Evolutionary conservation across 2,329 filamentous ascomycete species (phyloP).

Genomic region (Pseudocercospora cruenta): DNA sequence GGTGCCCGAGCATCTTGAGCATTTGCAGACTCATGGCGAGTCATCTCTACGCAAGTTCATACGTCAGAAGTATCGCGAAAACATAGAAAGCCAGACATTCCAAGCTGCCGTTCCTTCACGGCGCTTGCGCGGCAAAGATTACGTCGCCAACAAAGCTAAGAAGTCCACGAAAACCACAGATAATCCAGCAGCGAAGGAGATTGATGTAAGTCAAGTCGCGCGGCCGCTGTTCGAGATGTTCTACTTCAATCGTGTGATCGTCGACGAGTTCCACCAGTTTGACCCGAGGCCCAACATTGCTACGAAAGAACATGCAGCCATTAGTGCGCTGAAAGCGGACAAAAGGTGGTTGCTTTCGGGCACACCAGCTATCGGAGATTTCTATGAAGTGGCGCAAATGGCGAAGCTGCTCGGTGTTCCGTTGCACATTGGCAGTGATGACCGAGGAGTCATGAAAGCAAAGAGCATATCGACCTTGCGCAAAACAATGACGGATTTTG

Average conservation of each 20-base stretch:
- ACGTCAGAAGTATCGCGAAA: slow-evolving; percentile 23
- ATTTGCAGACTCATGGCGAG: slow-evolving; percentile 40
- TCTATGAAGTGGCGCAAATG: slow-evolving; percentile 63
- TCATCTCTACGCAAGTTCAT: slow-evolving; percentile 37
- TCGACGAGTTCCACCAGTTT: slow-evolving; percentile 68
- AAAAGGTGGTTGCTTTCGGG: slow-evolving; percentile 67
- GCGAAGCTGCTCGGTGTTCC: slow-evolving; percentile 59
- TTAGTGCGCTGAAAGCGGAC: slow-evolving; percentile 51
- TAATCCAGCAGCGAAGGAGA: neutral
- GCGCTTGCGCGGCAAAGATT: slow-evolving; percentile 30
- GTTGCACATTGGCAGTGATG: slow-evolving; percentile 59
- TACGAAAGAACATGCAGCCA: slow-evolving; percentile 44
- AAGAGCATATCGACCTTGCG: slow-evolving; percentile 49
- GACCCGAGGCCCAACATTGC: slow-evolving; percentile 30
- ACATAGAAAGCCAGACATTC: slow-evolving; percentile 33
- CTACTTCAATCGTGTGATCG: slow-evolving; percentile 61
- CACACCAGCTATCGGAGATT: slow-evolving; percentile 62
- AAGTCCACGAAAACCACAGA: slow-evolving; percentile 19
- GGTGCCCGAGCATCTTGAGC: slow-evolving; percentile 48
- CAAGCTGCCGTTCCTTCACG: slow-evolving; percentile 44
- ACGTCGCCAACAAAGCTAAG: slow-evolving; percentile 23
- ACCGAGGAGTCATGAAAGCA: slow-evolving; percentile 48
- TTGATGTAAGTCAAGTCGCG: slow-evolving; percentile 23
- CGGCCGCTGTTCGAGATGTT: slow-evolving; percentile 60
- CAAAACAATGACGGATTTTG: slow-evolving; percentile 53